A percentile compares a stretch with the other conserved stretches of the same genome.
Conservation (phyloP, 495 filamentous ascomycete genomes). For the Xylaria sp. region DNA sequence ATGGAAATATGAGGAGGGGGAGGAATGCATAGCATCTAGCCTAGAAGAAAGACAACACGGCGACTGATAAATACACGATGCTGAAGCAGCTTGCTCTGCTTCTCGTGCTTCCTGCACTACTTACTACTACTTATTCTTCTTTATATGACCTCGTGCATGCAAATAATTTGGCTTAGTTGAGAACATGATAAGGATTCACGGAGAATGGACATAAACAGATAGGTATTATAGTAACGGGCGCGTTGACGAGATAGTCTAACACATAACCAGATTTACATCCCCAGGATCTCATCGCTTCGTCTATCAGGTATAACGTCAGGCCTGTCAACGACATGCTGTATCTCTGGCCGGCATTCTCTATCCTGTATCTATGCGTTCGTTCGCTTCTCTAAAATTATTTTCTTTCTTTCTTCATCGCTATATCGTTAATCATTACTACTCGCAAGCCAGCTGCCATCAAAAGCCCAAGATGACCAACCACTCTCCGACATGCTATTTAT, state of each 20-base stretch:
- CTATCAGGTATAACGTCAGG: not conserved
- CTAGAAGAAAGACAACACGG: not conserved
- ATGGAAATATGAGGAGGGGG: not conserved
- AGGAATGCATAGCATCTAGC: not conserved
- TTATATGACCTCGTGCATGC: not conserved
- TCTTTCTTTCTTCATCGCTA: conserved; percentile 5
- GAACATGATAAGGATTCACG: not conserved
- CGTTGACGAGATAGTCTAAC: not conserved
- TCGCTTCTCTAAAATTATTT: not conserved
- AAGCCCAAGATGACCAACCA: not conserved
- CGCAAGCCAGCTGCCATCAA: not conserved
- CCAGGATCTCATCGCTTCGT: not conserved
- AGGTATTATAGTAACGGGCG: not conserved
- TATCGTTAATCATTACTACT: conserved; percentile 16
- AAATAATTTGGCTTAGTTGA: not conserved
- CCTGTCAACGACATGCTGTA: not conserved
- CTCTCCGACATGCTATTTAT: not conserved
- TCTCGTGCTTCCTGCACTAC: not conserved
- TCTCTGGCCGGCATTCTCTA: not conserved
- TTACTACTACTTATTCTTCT: not conserved
- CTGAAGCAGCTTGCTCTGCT: conserved; percentile 8
- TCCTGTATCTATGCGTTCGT: not conserved
- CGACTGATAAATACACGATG: not conserved
- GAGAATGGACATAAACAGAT: too few relatives aligned
- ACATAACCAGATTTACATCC: not conserved